These are phyloP conservation scores for Tetrahymena malaccensis DNA, from an alignment of 73 alveolate species.

Conservation along the genomic window DNA sequence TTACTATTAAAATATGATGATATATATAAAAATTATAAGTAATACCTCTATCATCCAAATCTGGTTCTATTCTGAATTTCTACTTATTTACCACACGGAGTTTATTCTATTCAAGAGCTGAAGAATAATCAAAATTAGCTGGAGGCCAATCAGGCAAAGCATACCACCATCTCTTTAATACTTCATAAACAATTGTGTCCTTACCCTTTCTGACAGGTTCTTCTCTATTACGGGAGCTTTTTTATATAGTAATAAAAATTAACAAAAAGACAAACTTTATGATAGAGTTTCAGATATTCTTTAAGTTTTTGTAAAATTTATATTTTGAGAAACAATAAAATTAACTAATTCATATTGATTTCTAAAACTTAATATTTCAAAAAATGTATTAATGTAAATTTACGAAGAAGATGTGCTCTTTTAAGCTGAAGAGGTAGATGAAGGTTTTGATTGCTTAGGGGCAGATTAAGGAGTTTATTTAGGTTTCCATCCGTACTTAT, in stretches of 20 bases:
- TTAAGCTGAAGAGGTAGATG: not conserved
- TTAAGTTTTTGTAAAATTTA: no score
- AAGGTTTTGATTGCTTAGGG: not conserved
- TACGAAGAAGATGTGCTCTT: not conserved
- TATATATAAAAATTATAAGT: not conserved
- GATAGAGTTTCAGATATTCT: not conserved
- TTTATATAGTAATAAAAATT: no score
- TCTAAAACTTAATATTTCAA: no score
- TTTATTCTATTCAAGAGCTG: constrained; percentile 47
- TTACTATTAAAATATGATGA: not conserved
- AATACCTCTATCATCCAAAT: constrained; percentile 57
- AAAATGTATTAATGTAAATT: not conserved
- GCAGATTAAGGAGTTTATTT: not conserved
- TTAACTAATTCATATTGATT: not conserved
- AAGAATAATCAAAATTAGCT: constrained; percentile 60
- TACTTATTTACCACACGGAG: constrained; percentile 63
- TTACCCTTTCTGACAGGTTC: not conserved
- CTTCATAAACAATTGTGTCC: constrained; percentile 20
- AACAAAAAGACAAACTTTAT: no score
- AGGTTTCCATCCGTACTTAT: not conserved
- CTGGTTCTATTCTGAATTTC: constrained; percentile 75
- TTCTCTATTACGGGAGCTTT: not conserved
- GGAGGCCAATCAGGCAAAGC: constrained; percentile 89
- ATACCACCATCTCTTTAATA: constrained; percentile 75
- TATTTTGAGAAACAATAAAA: not conserved